These are phyloP conservation scores for Periconia digitata DNA, from an alignment of 2,329 filamentous ascomycete genomes.

Conservation along the genomic window DNA sequence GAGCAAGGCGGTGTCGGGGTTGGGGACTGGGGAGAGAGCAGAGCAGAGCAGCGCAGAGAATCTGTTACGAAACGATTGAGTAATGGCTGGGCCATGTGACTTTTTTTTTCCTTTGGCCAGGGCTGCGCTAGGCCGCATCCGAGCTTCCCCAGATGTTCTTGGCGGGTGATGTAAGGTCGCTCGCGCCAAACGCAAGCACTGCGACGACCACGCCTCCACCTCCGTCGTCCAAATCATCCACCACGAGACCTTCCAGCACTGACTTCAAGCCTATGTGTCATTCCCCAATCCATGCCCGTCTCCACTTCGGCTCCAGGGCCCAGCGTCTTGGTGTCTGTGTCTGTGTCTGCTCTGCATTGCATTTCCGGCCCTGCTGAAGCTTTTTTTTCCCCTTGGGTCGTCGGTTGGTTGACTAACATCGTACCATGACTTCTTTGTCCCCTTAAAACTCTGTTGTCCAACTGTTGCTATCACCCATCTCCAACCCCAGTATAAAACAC, in stretches of 20 bases:
- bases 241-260: slow-evolving; percentile 10
- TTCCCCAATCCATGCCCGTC: slow-evolving; percentile 22
- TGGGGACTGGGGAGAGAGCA: neutral
- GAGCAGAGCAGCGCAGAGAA: neutral
- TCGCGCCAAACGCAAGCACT: slow-evolving; percentile 12
- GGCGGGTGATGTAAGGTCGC: slow-evolving; percentile 23
- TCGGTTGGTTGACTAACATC: slow-evolving; percentile 38
- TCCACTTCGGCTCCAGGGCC: slow-evolving; percentile 26
- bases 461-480: slow-evolving; percentile 1
- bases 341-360: slow-evolving; percentile 13
- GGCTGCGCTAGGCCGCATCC: neutral
- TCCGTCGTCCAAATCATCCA: slow-evolving; percentile 21
- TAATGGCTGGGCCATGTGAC: slow-evolving; percentile 3
- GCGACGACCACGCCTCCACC: slow-evolving; percentile 5
- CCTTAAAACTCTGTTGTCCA: slow-evolving; percentile 26
- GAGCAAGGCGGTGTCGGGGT: neutral
- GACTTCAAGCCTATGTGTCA: slow-evolving; percentile 24
- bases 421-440: slow-evolving; percentile 31
- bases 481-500: slow-evolving; percentile 29
- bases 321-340: slow-evolving; percentile 26
- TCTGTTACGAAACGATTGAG: neutral
- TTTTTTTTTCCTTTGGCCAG: neutral
- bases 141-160: slow-evolving; percentile 2
- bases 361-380: too few species aligned
- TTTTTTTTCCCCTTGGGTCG: too few species aligned